Base-by-base conservation (phyloP, 352 stramenopile species). In the Pythium periplocum region DNA sequence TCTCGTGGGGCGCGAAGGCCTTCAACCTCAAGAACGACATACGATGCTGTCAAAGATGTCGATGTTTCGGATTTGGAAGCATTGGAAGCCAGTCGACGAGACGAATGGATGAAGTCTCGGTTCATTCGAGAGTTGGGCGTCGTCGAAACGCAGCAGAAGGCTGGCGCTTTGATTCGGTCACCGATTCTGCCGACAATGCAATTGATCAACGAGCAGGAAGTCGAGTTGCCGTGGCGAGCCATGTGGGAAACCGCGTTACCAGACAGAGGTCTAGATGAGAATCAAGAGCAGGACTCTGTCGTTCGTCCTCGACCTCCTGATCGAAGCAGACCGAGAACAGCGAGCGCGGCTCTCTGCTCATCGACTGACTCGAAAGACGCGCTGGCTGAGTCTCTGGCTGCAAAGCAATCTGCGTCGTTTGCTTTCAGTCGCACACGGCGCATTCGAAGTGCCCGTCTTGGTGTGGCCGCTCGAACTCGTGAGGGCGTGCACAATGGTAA, bases 41-140 rank as follows among this genome's bases (percentile, higher is more conserved):
- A 8, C 53, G 47, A 4, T 42, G 26, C 3, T 9, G 30, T 6
- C 32, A 12, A 32, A 32, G 31, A 51, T 10, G 40, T 42, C 2
- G 62, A 59, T 4, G 33, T 31, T 12, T 33, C 55, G 5, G 47
- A 44, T 35, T 30, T 68, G 7, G 47, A 66, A 8, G 40, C 73
- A 4, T 48, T 70, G 31, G 51, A 10, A 26, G 17, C 17, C 17
- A 26, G 17, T 26, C 56, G 68, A 26, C 62, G 70, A 8, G 59
- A 43, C 0, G 48, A 81, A 17, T 86, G 75, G 75, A 57, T 83
- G 42, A 39, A 68, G 12, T 86, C 72, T 1, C 42, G 67, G 6
- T 54, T 76, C 4, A 52, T 78, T 8, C 64, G 67, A 26, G 33
- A 52, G 0, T 45, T 68, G 4, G 57, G 39, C 4, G 42, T 37